Base-by-base conservation (phyloP, 768 basidiomycete genomes). In the Serendipita sp. region DNA sequence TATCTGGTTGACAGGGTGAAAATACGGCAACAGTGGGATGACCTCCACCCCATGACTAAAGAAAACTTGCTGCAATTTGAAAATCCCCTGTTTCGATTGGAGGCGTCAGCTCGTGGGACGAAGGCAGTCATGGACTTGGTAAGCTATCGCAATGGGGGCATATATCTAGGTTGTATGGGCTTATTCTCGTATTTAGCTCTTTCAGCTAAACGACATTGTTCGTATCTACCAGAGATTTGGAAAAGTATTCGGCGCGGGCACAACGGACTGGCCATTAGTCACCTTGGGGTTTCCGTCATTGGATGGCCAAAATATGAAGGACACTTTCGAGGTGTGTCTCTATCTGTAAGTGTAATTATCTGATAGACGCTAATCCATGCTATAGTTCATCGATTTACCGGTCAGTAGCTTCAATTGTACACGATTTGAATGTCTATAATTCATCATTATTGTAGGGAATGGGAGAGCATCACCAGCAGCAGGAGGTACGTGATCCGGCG, bases 351-450 rank as follows among this genome's bases (percentile, higher is more conserved):
- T 8, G 15, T 10, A 13, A 54, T 15, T 30, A 8, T 10, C 53
- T 45, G n/a, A 45, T 10, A 10, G 45, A 54, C n/a, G n/a, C 56
- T 28, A 30, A 60, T 37, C 3, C n/a, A 8, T 8, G 16, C 13
- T 32, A 32, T 51, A 60, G 56, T 60, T 60, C n/a, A 60, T 60
- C n/a, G 56, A 60, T 35, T 35, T 60, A 7, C 56, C 56, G 11
- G 53, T 54, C 8, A 8, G 53, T 10, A 54, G 53, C 11, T 15
- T 54, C 10, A 54, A 54, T 30, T 28, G 8, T 13, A 13, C 30
- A 8, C 10, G 8, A 54, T 54, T 28, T 54, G 8, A 54, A 10
- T 30, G 24, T 54, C 11, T 54, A 13, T n/a, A n/a, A n/a, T n/a
- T n/a, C n/a, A n/a, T n/a, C n/a, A n/a, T n/a, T n/a, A n/a, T n/a